Evolutionary conservation across 1,284 basidiomycete genomes (phyloP), one percentile per base, ranked within the genome.

Genomic region (Malassezia globosa): DNA sequence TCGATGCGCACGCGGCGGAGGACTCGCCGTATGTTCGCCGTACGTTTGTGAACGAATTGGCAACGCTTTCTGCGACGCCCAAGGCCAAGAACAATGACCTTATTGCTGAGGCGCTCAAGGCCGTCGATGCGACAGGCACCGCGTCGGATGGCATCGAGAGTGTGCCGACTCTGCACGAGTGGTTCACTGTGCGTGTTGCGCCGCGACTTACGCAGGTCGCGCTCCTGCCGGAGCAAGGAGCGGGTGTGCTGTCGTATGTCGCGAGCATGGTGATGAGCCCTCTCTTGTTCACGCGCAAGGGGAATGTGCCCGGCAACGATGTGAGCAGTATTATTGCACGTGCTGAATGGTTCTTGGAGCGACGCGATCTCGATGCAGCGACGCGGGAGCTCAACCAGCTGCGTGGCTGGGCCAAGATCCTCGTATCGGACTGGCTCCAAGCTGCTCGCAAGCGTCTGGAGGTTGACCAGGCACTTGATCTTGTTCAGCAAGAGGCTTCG

Each of bases 361-460:
- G 89, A 74, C 89, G 92, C 77, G 86, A 96, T 69, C 75, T 99
- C 58, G 90, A 96, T 63, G 81, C 79, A 55, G 92, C 94, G 11
- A 76, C 89, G 27, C 77, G 92, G 48, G 89, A 96, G 75, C 76
- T 96, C 37, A 99, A 97, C 73, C 83, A 86, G 72, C 75, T 97
- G 53, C 52, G 62, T 54, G 73, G 90, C 0, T 85, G 87, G 64
- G 84, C 90, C 2, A 87, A 83, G 71, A 75, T 81, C 46, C 73
- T 97, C 47, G 76, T 92, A 47, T 75, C 78, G 35, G 94, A 97
- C 74, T 97, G 94, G 92, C 75, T 97, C 49, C 81, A 82, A 56
- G 89, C 88, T 61, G 88, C 88, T 16, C 77, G 94, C 61, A 79
- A 80, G 69, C 79, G 88, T 68, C 74, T 97, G 60, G 88, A 95